Percentiles rank a stretch among this genome's conserved stretches.
Conservation (phyloP, 164 flowering plant species). For the Macadamia integrifolia region DNA sequence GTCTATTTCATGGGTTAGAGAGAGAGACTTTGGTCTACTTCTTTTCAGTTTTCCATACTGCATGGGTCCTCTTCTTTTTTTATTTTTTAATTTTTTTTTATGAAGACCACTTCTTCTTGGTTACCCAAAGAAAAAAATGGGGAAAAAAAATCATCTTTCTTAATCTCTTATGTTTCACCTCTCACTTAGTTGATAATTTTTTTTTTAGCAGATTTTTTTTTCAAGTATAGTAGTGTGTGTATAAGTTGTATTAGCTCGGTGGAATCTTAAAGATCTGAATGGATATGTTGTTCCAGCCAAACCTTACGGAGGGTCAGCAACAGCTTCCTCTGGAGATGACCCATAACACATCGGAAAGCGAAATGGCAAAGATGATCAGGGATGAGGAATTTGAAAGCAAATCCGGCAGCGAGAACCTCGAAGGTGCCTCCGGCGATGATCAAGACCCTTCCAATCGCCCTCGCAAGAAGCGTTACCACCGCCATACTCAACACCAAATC, state of each 20-base stretch:
- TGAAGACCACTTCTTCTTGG: too few relatives aligned
- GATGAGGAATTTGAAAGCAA: slow-evolving; percentile 77
- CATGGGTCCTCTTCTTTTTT: too few relatives aligned
- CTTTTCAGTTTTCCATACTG: too few relatives aligned
- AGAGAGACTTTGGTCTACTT: background rate
- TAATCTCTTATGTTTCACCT: too few relatives aligned
- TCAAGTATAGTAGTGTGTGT: too few relatives aligned
- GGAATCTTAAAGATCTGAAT: slow-evolving; percentile 32
- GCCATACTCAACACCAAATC: slow-evolving; percentile 94
- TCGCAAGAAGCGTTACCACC: slow-evolving; percentile 74
- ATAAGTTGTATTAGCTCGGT: too few relatives aligned
- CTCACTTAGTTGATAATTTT: too few relatives aligned
- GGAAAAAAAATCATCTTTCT: too few relatives aligned
- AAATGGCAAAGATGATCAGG: slow-evolving; percentile 28
- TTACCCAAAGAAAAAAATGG: too few relatives aligned
- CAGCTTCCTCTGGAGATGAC: slow-evolving; percentile 32
- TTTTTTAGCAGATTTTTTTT: too few relatives aligned
- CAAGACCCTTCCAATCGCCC: slow-evolving; percentile 50
- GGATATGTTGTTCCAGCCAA: slow-evolving; percentile 62
- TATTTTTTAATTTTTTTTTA: too few relatives aligned
- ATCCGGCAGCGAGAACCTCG: slow-evolving; percentile 73
- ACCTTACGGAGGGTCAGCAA: slow-evolving; percentile 51
- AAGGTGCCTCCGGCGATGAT: slow-evolving; percentile 67
- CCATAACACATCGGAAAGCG: slow-evolving; percentile 44
- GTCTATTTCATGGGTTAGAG: background rate